These are phyloP conservation scores for Saccharomyces pastorianus DNA, from an alignment of 1,139 yeast genomes.

Conservation along the genomic window DNA sequence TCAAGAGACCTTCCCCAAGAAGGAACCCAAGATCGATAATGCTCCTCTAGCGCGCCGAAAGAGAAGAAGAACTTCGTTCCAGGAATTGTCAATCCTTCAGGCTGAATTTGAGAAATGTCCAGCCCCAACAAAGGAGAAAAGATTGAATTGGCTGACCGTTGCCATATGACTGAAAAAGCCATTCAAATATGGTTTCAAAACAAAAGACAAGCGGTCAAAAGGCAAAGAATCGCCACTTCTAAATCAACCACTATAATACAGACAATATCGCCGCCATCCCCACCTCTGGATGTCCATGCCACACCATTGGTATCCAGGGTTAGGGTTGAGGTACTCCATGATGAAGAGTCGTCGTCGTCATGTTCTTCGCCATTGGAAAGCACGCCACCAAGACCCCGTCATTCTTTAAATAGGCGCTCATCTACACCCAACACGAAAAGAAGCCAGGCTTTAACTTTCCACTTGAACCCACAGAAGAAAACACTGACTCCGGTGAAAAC, in stretches of 20 bases:
- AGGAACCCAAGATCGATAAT: too few species aligned
- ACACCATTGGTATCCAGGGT: constrained; percentile 10
- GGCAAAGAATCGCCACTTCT: constrained; percentile 8
- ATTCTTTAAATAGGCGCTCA: neutral
- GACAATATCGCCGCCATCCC: neutral
- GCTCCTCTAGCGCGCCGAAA: too few species aligned
- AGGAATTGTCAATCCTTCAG: constrained; percentile 73
- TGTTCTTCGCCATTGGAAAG: constrained; percentile 8
- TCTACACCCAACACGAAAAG: constrained; percentile 11
- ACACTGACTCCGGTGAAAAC: constrained; percentile 28
- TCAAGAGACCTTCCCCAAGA: too few species aligned
- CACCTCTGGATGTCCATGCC: neutral
- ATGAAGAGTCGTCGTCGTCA: constrained; percentile 3
- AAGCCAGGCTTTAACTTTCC: constrained; percentile 31
- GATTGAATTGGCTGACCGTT: constrained; percentile 71
- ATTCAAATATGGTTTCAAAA: constrained; percentile 98
- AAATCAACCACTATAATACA: constrained; percentile 2
- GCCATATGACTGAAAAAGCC: constrained; percentile 89
- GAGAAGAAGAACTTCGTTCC: constrained; percentile 35
- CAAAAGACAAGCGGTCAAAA: constrained; percentile 31
- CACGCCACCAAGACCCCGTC: neutral
- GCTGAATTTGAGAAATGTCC: constrained; percentile 66
- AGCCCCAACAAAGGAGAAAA: constrained; percentile 71
- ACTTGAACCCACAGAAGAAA: constrained; percentile 25
- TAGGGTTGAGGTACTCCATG: constrained; percentile 4